A percentile compares a stretch with the other conserved stretches of the same genome.
Evolutionary conservation across 345 rosid species (phyloP).

Genomic region (Erysimum cheiranthoides): DNA sequence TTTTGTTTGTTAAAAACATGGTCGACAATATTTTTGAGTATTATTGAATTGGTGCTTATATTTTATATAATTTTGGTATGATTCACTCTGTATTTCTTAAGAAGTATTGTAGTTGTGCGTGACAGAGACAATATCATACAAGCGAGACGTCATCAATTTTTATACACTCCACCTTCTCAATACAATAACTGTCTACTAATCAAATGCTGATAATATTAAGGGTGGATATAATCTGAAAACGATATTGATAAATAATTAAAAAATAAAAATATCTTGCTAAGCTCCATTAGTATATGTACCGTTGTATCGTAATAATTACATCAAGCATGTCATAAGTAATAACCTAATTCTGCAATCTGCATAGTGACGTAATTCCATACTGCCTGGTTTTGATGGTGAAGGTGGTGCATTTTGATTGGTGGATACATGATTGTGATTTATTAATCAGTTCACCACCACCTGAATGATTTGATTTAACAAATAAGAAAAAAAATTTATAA

Average conservation of each 20-base stretch:
- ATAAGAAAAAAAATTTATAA: background rate
- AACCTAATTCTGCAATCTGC: background rate
- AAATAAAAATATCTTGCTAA: background rate
- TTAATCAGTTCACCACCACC: constrained; percentile 14
- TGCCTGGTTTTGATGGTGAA: constrained; percentile 30
- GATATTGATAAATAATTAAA: background rate
- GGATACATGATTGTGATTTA: background rate
- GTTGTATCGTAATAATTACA: background rate
- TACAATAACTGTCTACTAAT: background rate
- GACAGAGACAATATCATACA: constrained; percentile 16
- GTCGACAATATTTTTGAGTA: too few species aligned
- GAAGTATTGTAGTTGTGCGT: background rate
- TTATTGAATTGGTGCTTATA: too few species aligned
- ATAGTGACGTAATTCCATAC: constrained; percentile 19
- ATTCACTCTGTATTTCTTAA: constrained; percentile 1
- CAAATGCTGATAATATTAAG: background rate
- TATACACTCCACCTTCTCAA: background rate
- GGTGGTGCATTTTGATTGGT: constrained; percentile 35
- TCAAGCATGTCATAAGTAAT: background rate
- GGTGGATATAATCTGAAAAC: background rate
- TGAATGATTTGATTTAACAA: constrained; percentile 22
- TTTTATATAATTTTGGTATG: background rate
- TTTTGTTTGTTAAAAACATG: too few species aligned
- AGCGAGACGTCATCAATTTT: constrained; percentile 25
- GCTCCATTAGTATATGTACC: constrained; percentile 1